phyloP scores from a whole-genome alignment of 2,329 filamentous ascomycete species.

The Diplodia mutila region DNA sequence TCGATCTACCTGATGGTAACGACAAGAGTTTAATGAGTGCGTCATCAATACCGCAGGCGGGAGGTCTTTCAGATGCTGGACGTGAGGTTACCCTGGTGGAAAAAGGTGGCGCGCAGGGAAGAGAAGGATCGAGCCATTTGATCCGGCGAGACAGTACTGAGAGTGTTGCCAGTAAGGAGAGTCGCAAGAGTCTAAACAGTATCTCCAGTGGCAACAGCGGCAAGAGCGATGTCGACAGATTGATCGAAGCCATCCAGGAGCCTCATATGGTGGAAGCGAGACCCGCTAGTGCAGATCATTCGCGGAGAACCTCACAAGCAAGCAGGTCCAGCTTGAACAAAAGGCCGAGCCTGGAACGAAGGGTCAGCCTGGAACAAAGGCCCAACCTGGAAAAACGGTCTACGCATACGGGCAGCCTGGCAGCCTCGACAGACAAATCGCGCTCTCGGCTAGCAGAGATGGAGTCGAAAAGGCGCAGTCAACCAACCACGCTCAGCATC shows the following conservation, averaged over 20 bases:
- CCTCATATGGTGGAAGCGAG: constrained; percentile 47
- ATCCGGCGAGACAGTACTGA: constrained; percentile 43
- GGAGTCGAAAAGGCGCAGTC: constrained; percentile 37
- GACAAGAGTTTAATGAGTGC: constrained; percentile 19
- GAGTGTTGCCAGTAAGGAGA: constrained; percentile 56
- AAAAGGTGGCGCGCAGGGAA: constrained; percentile 21
- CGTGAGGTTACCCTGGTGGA: constrained; percentile 66
- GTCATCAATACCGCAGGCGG: constrained; percentile 33
- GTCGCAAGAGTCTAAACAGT: constrained; percentile 52
- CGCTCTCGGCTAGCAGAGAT: background rate
- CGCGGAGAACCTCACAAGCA: background rate
- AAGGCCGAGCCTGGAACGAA: no score
- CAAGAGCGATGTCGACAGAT: constrained; percentile 67
- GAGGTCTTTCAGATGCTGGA: constrained; percentile 33
- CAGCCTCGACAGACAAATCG: background rate
- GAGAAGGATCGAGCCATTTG: background rate
- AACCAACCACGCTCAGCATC: constrained; percentile 38
- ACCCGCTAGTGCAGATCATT: constrained; percentile 27
- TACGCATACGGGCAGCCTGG: background rate
- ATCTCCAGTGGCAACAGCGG: constrained; percentile 46
- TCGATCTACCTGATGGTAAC: constrained; percentile 61
- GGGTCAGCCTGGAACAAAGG: no score
- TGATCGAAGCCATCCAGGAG: constrained; percentile 73
- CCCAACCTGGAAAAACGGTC: constrained; percentile 10
- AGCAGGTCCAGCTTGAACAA: background rate